phyloP scores from a whole-genome alignment of 2,329 filamentous ascomycete species.

The Botryotinia convoluta region DNA sequence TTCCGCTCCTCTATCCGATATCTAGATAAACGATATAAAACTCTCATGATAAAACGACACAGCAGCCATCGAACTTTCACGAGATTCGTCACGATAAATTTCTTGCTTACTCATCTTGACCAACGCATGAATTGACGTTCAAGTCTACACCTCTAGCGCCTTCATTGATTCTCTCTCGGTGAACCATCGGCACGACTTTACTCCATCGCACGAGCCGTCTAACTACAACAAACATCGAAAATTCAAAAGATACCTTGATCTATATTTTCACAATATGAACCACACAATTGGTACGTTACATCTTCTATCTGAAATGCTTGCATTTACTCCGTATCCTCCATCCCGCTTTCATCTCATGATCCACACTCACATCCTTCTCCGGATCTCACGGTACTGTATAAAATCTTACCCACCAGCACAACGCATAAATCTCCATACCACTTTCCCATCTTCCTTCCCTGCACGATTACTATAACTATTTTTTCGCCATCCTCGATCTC shows the following conservation, averaged over 20 bases:
- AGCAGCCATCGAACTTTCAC: not conserved
- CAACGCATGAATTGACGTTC: not conserved
- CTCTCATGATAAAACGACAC: not conserved
- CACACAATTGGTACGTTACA: not conserved
- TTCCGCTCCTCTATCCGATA: not conserved
- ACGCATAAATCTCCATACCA: slow-evolving; percentile 3
- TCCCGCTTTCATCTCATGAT: not conserved
- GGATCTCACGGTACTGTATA: not conserved
- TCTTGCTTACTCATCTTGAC: not conserved
- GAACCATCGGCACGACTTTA: not conserved
- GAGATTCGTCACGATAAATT: not conserved
- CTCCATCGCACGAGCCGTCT: not conserved
- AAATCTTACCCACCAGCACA: not conserved
- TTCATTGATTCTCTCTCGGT: not conserved
- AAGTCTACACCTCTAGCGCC: not conserved
- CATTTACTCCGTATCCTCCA: not conserved
- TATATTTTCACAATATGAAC: not conserved
- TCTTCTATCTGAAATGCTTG: not conserved
- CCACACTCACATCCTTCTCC: not conserved
- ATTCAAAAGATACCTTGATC: not conserved
- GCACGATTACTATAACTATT: not conserved
- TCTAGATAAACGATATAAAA: not conserved
- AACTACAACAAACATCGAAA: not conserved
- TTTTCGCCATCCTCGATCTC: not conserved
- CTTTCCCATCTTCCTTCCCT: not conserved